Conservation (phyloP, 2,329 filamentous ascomycete species). For the Scytalidium sp. region DNA sequence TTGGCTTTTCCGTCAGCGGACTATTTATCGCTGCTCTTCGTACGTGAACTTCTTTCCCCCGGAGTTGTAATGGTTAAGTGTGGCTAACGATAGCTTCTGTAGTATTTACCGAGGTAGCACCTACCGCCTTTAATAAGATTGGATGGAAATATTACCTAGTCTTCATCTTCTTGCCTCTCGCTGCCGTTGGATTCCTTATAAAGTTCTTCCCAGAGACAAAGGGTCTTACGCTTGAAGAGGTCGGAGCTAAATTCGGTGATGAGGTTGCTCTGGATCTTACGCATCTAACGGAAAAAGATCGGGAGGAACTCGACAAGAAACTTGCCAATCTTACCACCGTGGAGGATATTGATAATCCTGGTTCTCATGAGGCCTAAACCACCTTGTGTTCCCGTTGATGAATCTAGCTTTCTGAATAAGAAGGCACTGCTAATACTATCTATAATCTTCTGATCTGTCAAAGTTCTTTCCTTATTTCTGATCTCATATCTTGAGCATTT, state of each 20-base stretch:
- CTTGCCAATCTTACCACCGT: background rate
- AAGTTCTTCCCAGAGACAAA: conserved; percentile 67
- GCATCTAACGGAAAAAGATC: background rate
- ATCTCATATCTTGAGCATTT: too few species aligned
- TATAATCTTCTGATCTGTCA: too few species aligned
- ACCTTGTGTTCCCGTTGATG: too few species aligned
- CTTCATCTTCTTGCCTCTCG: conserved; percentile 14
- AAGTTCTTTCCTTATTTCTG: too few species aligned
- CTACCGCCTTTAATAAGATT: conserved; percentile 27
- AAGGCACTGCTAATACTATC: too few species aligned
- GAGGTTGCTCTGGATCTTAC: conserved; percentile 13
- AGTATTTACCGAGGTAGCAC: conserved; percentile 10
- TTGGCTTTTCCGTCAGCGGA: background rate
- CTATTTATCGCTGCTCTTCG: background rate
- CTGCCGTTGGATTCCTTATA: background rate
- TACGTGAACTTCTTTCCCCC: background rate
- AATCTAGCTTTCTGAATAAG: too few species aligned
- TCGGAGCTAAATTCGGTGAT: conserved; percentile 47
- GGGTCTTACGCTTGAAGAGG: conserved; percentile 78
- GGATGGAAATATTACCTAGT: conserved; percentile 31
- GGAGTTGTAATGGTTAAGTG: background rate
- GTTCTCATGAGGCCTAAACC: background rate
- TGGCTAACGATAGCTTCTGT: background rate
- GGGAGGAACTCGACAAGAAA: background rate
- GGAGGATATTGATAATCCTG: background rate